Evolutionary conservation across 2,329 filamentous ascomycete species (phyloP).

Genomic region (Aspergillus niger): DNA sequence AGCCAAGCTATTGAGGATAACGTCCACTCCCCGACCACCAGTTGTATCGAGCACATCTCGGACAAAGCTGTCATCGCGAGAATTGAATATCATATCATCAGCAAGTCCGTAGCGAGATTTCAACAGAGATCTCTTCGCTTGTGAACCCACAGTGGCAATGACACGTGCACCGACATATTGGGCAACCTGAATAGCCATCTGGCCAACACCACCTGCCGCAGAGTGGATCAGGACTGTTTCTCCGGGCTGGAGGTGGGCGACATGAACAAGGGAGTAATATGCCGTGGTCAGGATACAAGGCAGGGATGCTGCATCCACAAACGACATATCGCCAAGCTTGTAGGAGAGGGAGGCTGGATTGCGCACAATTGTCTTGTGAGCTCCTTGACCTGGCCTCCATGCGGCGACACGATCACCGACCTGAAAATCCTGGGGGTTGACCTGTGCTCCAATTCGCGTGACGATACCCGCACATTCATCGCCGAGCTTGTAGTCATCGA

Average conservation of each 20-base stretch:
- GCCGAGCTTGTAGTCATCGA: conserved; percentile 1
- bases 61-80: neutral
- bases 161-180: neutral
- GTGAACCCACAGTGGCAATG: neutral
- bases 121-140: neutral
- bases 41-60: neutral
- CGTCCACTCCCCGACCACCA: neutral
- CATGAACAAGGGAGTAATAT: neutral
- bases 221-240: conserved; percentile 8
- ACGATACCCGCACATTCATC: conserved; percentile 5
- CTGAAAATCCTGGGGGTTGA: neutral
- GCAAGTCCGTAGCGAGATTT: neutral
- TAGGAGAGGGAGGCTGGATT: neutral
- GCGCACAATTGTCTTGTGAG: conserved; percentile 1
- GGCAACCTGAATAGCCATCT: conserved; percentile 3
- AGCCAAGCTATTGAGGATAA: neutral
- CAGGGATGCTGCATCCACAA: neutral
- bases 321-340: neutral
- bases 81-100: neutral
- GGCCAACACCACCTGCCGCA: conserved; percentile 3
- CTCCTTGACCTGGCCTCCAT: neutral
- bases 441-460: neutral
- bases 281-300: neutral
- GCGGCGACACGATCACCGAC: neutral
- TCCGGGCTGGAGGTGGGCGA: neutral